phyloP scores from a whole-genome alignment of 2,329 filamentous ascomycete genomes.

The Hymenoscyphus linearis region DNA sequence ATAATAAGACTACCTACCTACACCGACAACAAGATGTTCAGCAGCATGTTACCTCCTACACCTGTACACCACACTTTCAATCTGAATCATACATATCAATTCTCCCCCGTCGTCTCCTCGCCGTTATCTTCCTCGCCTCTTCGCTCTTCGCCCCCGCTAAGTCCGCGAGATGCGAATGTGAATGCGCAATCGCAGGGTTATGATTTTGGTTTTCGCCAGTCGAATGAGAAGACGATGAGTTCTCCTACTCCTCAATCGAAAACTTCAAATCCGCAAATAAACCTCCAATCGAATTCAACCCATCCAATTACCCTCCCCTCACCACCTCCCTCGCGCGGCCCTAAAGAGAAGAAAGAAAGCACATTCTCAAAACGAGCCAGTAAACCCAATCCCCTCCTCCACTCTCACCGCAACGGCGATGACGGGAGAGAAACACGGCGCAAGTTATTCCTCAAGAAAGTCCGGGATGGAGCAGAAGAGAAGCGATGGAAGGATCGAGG shows the following conservation, averaged over 20 bases:
- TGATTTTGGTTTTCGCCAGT: constrained; percentile 12
- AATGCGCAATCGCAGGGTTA: too few species aligned
- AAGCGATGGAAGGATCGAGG: constrained; percentile 54
- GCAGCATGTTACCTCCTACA: constrained; percentile 22
- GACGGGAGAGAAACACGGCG: constrained; percentile 51
- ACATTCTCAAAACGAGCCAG: constrained; percentile 39
- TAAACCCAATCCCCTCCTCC: constrained; percentile 59
- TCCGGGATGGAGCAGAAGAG: constrained; percentile 56
- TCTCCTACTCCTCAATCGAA: constrained; percentile 16
- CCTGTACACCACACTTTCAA: constrained; percentile 13
- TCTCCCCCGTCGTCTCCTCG: constrained; percentile 44
- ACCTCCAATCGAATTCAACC: constrained; percentile 2
- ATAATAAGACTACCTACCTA: too few species aligned
- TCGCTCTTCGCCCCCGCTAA: constrained; percentile 45
- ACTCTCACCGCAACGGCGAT: constrained; percentile 38
- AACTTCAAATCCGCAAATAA: neutral
- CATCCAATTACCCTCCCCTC: constrained; percentile 6
- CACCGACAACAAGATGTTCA: constrained; percentile 28
- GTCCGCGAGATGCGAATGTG: constrained; percentile 40
- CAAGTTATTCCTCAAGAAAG: constrained; percentile 63
- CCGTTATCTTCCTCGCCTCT: constrained; percentile 56
- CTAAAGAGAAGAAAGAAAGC: constrained; percentile 11
- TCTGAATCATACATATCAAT: constrained; percentile 8
- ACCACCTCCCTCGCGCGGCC: constrained; percentile 10
- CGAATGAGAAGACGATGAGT: constrained; percentile 25